Conservation (phyloP, 345 rosid species). For the Xanthoceras sorbifolium region DNA sequence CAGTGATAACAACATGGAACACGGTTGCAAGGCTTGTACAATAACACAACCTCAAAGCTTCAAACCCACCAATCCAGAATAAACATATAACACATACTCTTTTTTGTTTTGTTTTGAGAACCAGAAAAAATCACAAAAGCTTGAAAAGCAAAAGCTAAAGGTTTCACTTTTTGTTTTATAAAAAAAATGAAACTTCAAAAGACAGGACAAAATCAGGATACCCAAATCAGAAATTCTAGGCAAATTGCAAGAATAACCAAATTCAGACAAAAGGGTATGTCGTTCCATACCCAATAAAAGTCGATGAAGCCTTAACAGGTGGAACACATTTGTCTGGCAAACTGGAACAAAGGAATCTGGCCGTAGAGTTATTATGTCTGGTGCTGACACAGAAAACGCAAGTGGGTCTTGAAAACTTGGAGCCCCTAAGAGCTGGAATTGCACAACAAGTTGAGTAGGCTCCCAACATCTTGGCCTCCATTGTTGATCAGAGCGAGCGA, state of each 20-base stretch:
- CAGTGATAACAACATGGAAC: background rate
- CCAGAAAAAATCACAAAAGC: too few species aligned
- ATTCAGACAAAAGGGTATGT: constrained; percentile 17
- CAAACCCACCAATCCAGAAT: background rate
- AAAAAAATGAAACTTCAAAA: constrained; percentile 9
- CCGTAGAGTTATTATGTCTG: constrained; percentile 13
- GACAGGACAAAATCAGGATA: background rate
- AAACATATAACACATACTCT: background rate
- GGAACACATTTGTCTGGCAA: constrained; percentile 32
- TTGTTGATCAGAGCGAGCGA: constrained; percentile 25
- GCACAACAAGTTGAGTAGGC: constrained; percentile 39
- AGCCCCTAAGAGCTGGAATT: constrained; percentile 26
- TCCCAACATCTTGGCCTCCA: constrained; percentile 56
- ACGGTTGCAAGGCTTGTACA: background rate
- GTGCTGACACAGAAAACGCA: constrained; percentile 22
- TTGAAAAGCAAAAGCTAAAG: too few species aligned
- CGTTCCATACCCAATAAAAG: constrained; percentile 47
- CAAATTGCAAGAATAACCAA: constrained; percentile 12
- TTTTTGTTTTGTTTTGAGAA: background rate
- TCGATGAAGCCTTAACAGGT: constrained; percentile 41
- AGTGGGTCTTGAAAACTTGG: constrained; percentile 26
- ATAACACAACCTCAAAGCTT: background rate
- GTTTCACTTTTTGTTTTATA: too few species aligned
- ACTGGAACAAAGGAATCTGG: constrained; percentile 24
- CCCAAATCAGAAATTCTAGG: constrained; percentile 10